Base-by-base conservation (phyloP, 1,139 yeast genomes). In the Magnusiomyces tetraspermus region DNA sequence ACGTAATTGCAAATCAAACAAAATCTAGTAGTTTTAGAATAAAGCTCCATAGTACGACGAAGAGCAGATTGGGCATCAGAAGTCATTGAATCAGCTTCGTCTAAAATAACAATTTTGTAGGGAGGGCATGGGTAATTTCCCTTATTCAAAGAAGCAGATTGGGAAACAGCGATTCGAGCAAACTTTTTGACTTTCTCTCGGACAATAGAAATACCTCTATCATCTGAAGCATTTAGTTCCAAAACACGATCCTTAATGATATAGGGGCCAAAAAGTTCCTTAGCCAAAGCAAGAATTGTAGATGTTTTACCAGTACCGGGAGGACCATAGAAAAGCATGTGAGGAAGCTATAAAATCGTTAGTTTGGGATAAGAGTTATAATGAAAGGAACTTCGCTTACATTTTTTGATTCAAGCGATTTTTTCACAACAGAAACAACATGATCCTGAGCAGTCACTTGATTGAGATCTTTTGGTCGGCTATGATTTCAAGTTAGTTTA, bases 81-180 rank as follows among this genome's bases (percentile, higher is more conserved):
- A n/a, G 98, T 92, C 98, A 92, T 92, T 21, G 95, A 86, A 67
- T 92, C 98, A 0, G 98, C 98, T 69, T 92, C 98, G 71, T 92
- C 97, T 52, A 90, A 69, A 48, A 88, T 85, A 43, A 83, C 74
- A 61, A 85, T 83, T 66, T 90, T 90, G 68, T 85, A 90, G 5
- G 96, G 96, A 1, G 97, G 97, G 66, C 97, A 92, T 0, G 97
- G 97, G 67, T 88, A 88, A 17, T 81, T 76, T n/a, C 30, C 38
- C 41, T 73, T 78, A 61, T 85, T 92, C 42, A 82, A 83, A 17
- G 75, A 73, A 0, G 84, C 67, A 0, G 97, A 94, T 57, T 85
- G 85, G 1, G 97, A 83, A 1, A 92, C 89, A 0, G 94, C 79
- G 50, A 89, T 73, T 58, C 96, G 76, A 17, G 98, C 97, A 72